Evolutionary conservation across 805 yeast species (phyloP), one percentile per base, ranked within the genome.

Genomic region (Wickerhamiella siamensis): DNA sequence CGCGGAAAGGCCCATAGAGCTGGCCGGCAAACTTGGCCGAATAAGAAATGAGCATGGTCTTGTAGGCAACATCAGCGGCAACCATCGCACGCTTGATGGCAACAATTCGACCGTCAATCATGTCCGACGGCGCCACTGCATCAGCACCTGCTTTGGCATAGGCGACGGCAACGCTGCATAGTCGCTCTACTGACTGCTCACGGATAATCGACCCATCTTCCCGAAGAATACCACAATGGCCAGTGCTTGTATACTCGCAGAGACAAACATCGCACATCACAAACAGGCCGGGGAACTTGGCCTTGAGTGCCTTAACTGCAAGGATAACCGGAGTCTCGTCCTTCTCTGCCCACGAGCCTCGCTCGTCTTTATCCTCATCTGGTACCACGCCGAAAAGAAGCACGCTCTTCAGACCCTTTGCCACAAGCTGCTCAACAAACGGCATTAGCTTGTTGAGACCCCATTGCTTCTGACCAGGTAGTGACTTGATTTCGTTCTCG

Each of bases 121-220:
- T 91, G 59, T 91, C 98, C 14, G 93, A 79, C 10, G 98, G 98
- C 2, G 97, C 96, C 26, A 91, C 94, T 43, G 84, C 80, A 58
- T 91, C 72, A 2, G 95, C 95, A 42, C 98, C 98, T 1, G 97
- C 97, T 52, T 70, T 74, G 26, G 96, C 97, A 58, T 91, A 91
- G 59, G 83, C 86, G 6, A 82, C 93, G 1, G 97, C 95, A 18
- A 91, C 95, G 3, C 88, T 87, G 2, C 94, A 96, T 37, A 91
- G 71, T 59, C 98, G 72, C 50, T 75, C 69, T 9, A 82, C 94
- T 12, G 88, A 74, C 41, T 63, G 58, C 42, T 76, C 81, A 42
- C 94, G 71, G 57, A 81, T 79, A 53, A 91, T 73, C 8, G 82
- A 57, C 5, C 97, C 96, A 57, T 86, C 96, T 43, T 82, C 93